Evolutionary conservation across 2,329 filamentous ascomycete species (phyloP).

Genomic region (Pezicula radicicola): DNA sequence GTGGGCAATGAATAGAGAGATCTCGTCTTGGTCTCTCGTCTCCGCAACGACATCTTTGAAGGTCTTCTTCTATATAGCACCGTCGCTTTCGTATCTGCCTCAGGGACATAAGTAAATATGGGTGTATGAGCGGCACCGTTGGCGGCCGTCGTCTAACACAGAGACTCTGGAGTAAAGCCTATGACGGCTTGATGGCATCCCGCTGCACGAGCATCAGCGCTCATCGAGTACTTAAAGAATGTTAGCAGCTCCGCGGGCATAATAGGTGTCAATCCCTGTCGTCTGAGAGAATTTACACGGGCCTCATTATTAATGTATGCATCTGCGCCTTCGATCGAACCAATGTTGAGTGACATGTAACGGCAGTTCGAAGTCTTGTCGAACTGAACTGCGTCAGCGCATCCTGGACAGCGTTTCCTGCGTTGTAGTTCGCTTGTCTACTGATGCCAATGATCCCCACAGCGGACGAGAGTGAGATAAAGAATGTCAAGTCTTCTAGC

Average conservation of each 20-base stretch:
- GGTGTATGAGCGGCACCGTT: background rate
- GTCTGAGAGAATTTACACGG: background rate
- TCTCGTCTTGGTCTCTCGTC: background rate
- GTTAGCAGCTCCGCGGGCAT: background rate
- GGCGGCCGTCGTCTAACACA: background rate
- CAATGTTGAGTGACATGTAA: background rate
- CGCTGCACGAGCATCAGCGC: background rate
- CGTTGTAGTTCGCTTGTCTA: slow-evolving; percentile 7
- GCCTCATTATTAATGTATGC: background rate
- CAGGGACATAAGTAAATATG: background rate
- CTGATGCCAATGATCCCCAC: slow-evolving; percentile 5
- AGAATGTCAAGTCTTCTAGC: slow-evolving; percentile 8
- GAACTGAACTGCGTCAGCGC: background rate
- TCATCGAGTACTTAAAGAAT: background rate
- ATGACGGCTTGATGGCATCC: background rate
- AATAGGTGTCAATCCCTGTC: background rate
- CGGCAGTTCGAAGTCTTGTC: background rate
- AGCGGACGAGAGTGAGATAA: slow-evolving; percentile 7
- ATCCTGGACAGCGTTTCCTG: background rate
- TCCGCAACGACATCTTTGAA: background rate
- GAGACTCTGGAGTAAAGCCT: background rate
- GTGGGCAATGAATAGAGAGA: background rate
- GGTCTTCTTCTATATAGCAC: background rate
- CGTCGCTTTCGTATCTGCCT: background rate
- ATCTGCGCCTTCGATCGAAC: background rate